Conservation (phyloP, 352 stramenopile genomes). For the Blastocystis hominis region DNA sequence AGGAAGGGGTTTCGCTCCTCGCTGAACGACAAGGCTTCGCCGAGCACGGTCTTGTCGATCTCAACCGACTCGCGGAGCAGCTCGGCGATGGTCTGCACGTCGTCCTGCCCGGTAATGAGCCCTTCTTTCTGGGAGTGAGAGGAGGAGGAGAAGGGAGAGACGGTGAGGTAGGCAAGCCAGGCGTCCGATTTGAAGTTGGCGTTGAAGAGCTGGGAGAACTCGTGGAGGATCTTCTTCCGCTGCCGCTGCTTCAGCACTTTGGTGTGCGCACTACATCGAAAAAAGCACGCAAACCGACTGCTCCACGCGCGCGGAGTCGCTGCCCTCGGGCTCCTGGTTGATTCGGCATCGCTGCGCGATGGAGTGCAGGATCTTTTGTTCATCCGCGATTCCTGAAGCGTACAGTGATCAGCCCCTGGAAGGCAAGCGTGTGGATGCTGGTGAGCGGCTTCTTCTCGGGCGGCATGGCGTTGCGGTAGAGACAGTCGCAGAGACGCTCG, state of each 20-base stretch:
- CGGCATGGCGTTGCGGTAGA: conserved; percentile 62
- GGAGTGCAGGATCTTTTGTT: conserved; percentile 73
- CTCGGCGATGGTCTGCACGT: conserved; percentile 68
- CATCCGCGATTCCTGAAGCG: neutral
- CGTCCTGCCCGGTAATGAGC: neutral
- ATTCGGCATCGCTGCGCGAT: conserved; percentile 68
- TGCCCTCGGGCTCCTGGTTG: conserved; percentile 70
- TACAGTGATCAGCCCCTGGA: conserved; percentile 77
- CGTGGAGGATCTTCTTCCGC: conserved; percentile 55
- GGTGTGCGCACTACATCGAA: conserved; percentile 70
- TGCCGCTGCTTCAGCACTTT: neutral
- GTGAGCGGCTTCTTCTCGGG: conserved; percentile 64
- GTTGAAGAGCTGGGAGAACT: conserved; percentile 83
- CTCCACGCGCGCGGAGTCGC: conserved; percentile 63
- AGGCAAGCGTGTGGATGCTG: conserved; percentile 70
- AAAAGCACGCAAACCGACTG: conserved; percentile 65
- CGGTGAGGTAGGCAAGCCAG: conserved; percentile 76
- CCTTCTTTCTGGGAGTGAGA: conserved; percentile 45
- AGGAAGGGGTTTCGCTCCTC: conserved; percentile 89
- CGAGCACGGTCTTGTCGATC: conserved; percentile 83
- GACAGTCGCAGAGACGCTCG: conserved; percentile 83
- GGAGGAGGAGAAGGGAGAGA: neutral
- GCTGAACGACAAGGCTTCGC: conserved; percentile 87
- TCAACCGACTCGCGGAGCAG: conserved; percentile 85
- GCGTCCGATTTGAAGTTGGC: conserved; percentile 64